Evolutionary conservation across 2,329 filamentous ascomycete species (phyloP).

Genomic region (Colletotrichum sp.): DNA sequence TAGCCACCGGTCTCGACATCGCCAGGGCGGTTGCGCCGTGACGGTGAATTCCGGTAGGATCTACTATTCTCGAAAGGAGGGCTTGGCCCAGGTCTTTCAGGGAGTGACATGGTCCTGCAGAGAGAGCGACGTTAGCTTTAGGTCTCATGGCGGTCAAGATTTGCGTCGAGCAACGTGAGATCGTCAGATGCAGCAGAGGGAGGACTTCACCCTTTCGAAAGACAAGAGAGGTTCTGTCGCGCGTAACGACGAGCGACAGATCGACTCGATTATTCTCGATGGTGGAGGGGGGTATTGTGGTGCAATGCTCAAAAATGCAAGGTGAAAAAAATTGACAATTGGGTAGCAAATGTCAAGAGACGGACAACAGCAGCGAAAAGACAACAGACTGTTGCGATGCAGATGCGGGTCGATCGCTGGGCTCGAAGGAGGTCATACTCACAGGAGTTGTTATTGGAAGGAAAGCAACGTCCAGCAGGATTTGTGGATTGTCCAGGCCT

Average conservation of each 20-base stretch:
- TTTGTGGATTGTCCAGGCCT: conserved; percentile 21
- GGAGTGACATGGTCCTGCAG: conserved; percentile 62
- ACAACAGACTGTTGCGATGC: conserved; percentile 3
- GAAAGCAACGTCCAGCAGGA: conserved; percentile 6
- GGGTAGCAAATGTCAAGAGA: background rate
- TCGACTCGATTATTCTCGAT: background rate
- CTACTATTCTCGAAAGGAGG: conserved; percentile 66
- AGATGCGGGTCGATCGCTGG: background rate
- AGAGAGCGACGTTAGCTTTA: conserved; percentile 6
- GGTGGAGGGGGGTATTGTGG: background rate
- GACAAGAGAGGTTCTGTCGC: conserved; percentile 10
- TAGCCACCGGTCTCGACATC: conserved; percentile 73
- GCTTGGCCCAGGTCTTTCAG: conserved; percentile 68
- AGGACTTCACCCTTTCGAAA: conserved; percentile 24
- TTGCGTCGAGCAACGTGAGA: background rate
- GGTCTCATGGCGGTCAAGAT: background rate
- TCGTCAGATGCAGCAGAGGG: background rate
- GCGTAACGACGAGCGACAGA: conserved; percentile 2
- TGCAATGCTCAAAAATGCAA: background rate
- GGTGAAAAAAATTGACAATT: background rate
- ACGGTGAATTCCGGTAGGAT: conserved; percentile 71
- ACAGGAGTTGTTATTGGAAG: conserved; percentile 24
- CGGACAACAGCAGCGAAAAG: conserved; percentile 7
- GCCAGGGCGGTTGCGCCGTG: conserved; percentile 67
- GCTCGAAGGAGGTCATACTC: conserved; percentile 17